Base-by-base conservation (phyloP, 352 stramenopile genomes). In the Nothophytophthora sp. region DNA sequence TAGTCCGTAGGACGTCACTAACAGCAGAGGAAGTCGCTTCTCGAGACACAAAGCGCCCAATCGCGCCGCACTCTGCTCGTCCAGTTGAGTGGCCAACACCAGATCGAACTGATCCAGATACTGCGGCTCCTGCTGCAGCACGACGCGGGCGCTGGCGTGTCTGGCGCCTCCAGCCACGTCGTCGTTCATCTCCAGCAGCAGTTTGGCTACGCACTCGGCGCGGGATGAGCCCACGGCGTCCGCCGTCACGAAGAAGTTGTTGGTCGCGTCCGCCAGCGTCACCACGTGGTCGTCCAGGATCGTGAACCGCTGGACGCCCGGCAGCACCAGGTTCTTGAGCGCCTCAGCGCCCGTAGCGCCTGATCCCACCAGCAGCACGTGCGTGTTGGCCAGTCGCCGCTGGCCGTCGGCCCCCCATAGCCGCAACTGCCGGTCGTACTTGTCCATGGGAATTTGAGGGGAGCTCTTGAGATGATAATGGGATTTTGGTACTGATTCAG, bases 361-460 rank as follows among this genome's bases (percentile, higher is more conserved):
- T 1, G 95, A 90, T 20, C 95, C 73, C 8, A 99, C 38, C 16
- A 98, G 73, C 23, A 99, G 65, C 9, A 99, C 81, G 60, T 92
- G 78, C 38, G 92, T 95, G 32, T 64, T 80, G 25, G 81, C 82
- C 7, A 99, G 77, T 1, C 81, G 79, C 20, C 72, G 74, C 73
- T 99, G 97, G 28, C 97, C 97, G 19, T 96, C 75, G 38, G 92
- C 74, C 32, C 97, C 97, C 97, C 97, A 99, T 16, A 99, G 84
- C 22, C 97, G 92, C 44, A 99, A 77, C 77, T 99, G 96, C n/a
- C 97, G 84, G 80, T 99, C 97, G 79, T 99, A 99, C 76, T 99
- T 99, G 77, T 98, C 86, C 63, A 73, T 76, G 10, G 18, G 12
- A 12, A 13, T 25, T 25, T 22, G 13, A 49, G 16, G 29, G 20